These are phyloP conservation scores for Vanrija pseudolonga DNA, from an alignment of 1,284 basidiomycete genomes.

Conservation along the genomic window DNA sequence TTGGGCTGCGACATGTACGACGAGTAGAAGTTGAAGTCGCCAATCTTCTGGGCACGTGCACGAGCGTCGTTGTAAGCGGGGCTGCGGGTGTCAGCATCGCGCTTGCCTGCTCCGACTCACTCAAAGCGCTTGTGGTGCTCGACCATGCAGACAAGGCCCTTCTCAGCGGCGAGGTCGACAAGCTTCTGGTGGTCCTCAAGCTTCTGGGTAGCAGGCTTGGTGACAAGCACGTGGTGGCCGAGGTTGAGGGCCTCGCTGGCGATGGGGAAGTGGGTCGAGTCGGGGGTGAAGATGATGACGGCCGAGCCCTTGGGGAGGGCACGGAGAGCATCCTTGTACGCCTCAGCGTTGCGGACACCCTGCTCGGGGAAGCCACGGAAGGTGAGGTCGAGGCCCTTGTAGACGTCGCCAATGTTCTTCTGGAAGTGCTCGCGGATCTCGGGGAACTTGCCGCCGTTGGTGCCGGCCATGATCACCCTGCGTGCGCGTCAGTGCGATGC, in stretches of 20 bases:
- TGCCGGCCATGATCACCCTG: conserved; percentile 48
- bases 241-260: conserved; percentile 77
- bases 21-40: conserved; percentile 79
- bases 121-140: conserved; percentile 77
- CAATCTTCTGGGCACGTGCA: conserved; percentile 68
- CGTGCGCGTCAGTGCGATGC: background rate
- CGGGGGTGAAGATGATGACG: conserved; percentile 61
- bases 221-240: conserved; percentile 81
- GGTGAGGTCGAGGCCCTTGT: conserved; percentile 70
- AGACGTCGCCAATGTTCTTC: conserved; percentile 75
- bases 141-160: conserved; percentile 83
- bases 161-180: conserved; percentile 65
- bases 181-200: conserved; percentile 76
- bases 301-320: conserved; percentile 74
- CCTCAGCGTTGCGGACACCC: conserved; percentile 66
- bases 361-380: conserved; percentile 77
- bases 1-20: conserved; percentile 87
- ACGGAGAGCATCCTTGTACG: conserved; percentile 84
- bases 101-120: conserved; percentile 14
- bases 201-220: conserved; percentile 85
- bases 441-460: conserved; percentile 59
- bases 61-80: conserved; percentile 86
- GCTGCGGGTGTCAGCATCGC: conserved; percentile 19
- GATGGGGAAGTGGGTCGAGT: conserved; percentile 75
- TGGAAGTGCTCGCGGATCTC: conserved; percentile 75